Evolutionary conservation across 306 rosid genomes (phyloP).

Genomic region (Sicyos edulis): DNA sequence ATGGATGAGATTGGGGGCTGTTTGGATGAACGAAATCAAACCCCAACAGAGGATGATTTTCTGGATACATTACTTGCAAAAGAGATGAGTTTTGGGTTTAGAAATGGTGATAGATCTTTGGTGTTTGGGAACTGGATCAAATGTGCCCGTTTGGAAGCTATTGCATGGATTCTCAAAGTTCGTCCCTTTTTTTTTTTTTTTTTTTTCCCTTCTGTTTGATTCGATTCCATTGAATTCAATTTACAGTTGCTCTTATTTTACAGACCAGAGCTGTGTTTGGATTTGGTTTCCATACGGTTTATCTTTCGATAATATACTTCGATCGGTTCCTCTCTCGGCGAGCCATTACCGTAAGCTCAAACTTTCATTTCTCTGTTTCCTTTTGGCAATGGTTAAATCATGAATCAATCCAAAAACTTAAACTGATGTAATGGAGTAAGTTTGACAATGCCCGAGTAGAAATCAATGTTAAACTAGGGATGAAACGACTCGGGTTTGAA

Average conservation of each 20-base stretch:
- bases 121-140: slow-evolving; percentile 34
- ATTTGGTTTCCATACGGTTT: slow-evolving; percentile 68
- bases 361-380: neutral
- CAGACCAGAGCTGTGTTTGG: slow-evolving; percentile 66
- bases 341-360: slow-evolving; percentile 49
- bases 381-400: too few relatives aligned
- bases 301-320: slow-evolving; percentile 64
- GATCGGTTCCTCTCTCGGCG: slow-evolving; percentile 63
- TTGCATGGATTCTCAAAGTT: slow-evolving; percentile 72
- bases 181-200: slow-evolving; percentile 26
- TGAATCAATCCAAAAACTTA: too few relatives aligned
- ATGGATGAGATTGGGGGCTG: too few relatives aligned
- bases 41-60: slow-evolving; percentile 39
- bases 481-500: too few relatives aligned
- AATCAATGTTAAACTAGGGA: too few relatives aligned
- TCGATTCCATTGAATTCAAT: slow-evolving; percentile 15
- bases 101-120: slow-evolving; percentile 28
- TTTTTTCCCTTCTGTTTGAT: neutral
- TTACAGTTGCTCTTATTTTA: slow-evolving; percentile 5
- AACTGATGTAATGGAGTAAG: too few relatives aligned
- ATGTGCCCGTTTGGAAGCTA: slow-evolving; percentile 55
- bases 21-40: slow-evolving; percentile 32
- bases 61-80: slow-evolving; percentile 38
- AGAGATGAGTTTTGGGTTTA: slow-evolving; percentile 45
- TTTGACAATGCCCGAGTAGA: too few relatives aligned